These are phyloP conservation scores for Oryza meyeriana DNA, from an alignment of 176 grass and related monocot species.

Conservation along the genomic window DNA sequence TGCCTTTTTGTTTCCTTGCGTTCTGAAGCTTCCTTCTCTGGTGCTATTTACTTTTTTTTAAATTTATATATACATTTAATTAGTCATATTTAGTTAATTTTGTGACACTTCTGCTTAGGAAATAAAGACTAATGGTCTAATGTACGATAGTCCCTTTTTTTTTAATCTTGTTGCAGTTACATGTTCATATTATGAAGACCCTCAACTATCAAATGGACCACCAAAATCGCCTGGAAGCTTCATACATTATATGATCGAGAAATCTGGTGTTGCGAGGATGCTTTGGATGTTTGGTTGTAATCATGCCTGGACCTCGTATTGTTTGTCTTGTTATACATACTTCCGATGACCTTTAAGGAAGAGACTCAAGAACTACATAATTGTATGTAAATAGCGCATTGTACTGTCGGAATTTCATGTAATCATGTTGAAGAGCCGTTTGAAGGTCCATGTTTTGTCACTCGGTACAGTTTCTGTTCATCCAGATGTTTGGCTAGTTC, in stretches of 20 bases:
- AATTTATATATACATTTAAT: background rate
- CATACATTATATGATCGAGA: background rate
- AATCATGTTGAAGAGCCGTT: background rate
- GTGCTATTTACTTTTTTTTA: background rate
- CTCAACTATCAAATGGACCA: background rate
- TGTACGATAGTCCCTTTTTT: background rate
- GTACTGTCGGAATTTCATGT: background rate
- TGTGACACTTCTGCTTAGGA: background rate
- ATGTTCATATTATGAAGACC: background rate
- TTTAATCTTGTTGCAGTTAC: background rate
- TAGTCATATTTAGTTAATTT: background rate
- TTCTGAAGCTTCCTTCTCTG: background rate
- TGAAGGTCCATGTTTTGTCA: background rate
- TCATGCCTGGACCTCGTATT: background rate
- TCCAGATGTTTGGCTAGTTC: background rate
- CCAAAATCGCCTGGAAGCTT: background rate
- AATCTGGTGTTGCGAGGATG: background rate
- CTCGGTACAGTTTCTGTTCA: background rate
- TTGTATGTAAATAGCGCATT: slow-evolving; percentile 1
- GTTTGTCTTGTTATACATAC: slow-evolving; percentile 14
- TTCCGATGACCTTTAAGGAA: background rate
- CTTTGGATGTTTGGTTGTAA: background rate
- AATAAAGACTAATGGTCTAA: background rate
- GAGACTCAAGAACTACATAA: background rate
- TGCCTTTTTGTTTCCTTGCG: background rate